A percentile compares a stretch with the other conserved stretches of the same genome.
Conservation (phyloP, 177 flowering plant genomes). For the Vitis hybrid region DNA sequence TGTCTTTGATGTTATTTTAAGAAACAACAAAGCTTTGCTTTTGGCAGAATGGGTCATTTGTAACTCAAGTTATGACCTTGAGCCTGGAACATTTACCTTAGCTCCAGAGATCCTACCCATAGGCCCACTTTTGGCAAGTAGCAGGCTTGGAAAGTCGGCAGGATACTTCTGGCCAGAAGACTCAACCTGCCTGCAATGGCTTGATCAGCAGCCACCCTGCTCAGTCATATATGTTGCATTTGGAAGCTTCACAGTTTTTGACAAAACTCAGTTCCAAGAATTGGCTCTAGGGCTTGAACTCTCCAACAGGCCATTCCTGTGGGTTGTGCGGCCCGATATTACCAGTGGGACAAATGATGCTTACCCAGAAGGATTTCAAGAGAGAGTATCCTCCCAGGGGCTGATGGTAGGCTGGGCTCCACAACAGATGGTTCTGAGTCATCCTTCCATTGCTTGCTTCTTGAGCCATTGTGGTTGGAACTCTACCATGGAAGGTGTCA, state of each 20-base stretch:
- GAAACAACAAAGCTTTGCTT: conserved; percentile 10
- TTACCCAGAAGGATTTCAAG: conserved; percentile 31
- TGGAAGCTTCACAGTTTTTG: conserved; percentile 36
- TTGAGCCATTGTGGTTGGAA: conserved; percentile 63
- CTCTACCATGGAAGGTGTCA: conserved; percentile 47
- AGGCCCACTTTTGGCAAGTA: conserved; percentile 29
- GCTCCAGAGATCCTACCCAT: conserved; percentile 1
- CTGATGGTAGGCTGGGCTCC: conserved; percentile 48
- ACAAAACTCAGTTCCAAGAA: conserved; percentile 32
- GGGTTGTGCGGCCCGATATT: conserved; percentile 30
- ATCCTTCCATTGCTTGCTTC: conserved; percentile 45
- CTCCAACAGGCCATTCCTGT: conserved; percentile 22
- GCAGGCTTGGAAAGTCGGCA: conserved; percentile 4
- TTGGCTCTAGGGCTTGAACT: conserved; percentile 44
- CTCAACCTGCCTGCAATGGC: conserved; percentile 32
- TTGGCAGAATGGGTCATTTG: conserved; percentile 25
- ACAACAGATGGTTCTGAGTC: conserved; percentile 39
- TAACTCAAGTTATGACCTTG: conserved; percentile 41
- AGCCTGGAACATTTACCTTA: conserved; percentile 23
- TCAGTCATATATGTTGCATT: conserved; percentile 51
- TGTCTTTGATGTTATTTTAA: conserved; percentile 8
- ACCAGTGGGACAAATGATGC: conserved; percentile 6
- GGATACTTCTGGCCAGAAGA: conserved; percentile 39
- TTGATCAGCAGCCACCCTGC: conserved; percentile 30
- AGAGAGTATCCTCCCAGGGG: conserved; percentile 21